Evolutionary conservation across 2,329 filamentous ascomycete genomes (phyloP).

Genomic region (Epichloe hybrida): DNA sequence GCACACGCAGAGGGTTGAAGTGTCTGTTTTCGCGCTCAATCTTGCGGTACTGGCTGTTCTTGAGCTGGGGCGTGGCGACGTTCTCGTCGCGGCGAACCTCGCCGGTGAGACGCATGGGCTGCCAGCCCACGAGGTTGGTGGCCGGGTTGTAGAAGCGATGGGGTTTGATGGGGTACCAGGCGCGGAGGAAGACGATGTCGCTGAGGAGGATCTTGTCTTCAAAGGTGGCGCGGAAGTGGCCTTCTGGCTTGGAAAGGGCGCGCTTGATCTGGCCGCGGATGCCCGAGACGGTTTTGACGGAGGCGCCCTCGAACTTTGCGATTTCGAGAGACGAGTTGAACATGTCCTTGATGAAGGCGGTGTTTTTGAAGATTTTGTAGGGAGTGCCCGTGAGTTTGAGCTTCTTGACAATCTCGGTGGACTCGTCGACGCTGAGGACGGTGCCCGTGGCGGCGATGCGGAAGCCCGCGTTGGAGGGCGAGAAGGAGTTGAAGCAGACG

Average conservation of each 20-base stretch:
- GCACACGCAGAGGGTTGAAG: constrained; percentile 71
- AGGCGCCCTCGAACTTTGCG: constrained; percentile 93
- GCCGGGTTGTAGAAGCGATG: constrained; percentile 96
- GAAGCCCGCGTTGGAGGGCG: constrained; percentile 75
- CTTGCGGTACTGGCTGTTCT: constrained; percentile 72
- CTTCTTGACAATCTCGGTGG: constrained; percentile 97
- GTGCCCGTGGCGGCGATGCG: constrained; percentile 89
- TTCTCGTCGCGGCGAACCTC: constrained; percentile 69
- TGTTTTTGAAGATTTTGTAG: constrained; percentile 99
- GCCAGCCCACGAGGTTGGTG: constrained; percentile 86
- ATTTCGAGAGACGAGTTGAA: constrained; percentile 88
- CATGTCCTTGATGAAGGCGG: constrained; percentile 97
- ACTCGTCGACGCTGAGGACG: constrained; percentile 86
- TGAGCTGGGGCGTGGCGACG: constrained; percentile 63
- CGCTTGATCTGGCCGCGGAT: constrained; percentile 95
- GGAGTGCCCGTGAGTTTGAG: constrained; percentile 87
- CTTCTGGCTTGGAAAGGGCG: constrained; percentile 83
- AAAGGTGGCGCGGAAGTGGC: constrained; percentile 91
- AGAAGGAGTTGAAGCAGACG: constrained; percentile 82
- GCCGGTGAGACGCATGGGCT: constrained; percentile 86
- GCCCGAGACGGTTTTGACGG: constrained; percentile 91
- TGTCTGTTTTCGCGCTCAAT: constrained; percentile 54
- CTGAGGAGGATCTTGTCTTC: constrained; percentile 97
- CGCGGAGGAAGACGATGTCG: constrained; percentile 90
- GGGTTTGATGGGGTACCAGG: constrained; percentile 93